Conservation (phyloP, 768 basidiomycete genomes). For the Pisolithus microcarpus region DNA sequence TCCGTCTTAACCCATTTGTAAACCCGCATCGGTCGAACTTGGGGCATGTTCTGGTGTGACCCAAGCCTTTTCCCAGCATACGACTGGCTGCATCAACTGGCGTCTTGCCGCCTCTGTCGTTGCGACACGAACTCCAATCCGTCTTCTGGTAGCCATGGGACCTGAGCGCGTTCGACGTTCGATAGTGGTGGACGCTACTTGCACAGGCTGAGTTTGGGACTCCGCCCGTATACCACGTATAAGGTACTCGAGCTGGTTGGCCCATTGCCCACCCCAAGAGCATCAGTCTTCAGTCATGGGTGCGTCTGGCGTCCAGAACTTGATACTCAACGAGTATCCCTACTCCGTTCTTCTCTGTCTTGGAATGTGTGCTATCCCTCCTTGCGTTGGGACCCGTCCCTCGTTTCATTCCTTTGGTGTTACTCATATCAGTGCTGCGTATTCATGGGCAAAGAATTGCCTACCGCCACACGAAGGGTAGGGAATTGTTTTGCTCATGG, state of each 20-base stretch:
- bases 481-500: constrained; percentile 29
- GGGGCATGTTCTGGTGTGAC: constrained; percentile 49
- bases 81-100: constrained; percentile 86
- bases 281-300: background rate
- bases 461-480: constrained; percentile 20
- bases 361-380: constrained; percentile 16
- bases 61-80: constrained; percentile 80
- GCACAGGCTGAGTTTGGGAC: no score
- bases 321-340: constrained; percentile 22
- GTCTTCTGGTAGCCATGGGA: constrained; percentile 62
- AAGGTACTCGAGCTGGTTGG: no score
- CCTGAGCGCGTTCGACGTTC: background rate
- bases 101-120: constrained; percentile 76
- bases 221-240: no score
- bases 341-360: constrained; percentile 15
- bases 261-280: no score
- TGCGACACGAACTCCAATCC: constrained; percentile 69
- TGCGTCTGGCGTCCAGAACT: constrained; percentile 11
- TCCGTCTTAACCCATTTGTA: constrained; percentile 79
- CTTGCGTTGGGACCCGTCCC: constrained; percentile 26
- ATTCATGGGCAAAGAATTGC: constrained; percentile 28
- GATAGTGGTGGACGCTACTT: no score
- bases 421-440: constrained; percentile 19
- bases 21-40: constrained; percentile 56
- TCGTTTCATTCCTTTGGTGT: constrained; percentile 27